Conservation (phyloP, 108 stramenopile species). For the Fragilaria crotonensis region DNA sequence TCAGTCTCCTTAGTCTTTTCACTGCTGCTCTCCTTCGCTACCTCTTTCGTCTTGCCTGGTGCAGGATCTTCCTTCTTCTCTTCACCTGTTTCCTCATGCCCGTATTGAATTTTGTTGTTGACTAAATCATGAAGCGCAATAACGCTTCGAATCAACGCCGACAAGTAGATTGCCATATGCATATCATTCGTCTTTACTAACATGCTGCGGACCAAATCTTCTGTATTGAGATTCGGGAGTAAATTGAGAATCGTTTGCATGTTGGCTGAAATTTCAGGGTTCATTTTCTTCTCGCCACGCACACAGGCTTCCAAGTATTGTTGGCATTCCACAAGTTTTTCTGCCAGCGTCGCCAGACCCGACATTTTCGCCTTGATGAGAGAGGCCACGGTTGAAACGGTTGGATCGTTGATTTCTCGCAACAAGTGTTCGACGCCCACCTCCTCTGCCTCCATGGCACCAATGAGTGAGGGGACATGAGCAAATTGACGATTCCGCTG, state of each 20-base stretch:
- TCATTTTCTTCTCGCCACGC: conserved; percentile 47
- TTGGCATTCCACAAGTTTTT: conserved; percentile 91
- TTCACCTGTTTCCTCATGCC: conserved; percentile 29
- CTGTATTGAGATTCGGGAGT: conserved; percentile 95
- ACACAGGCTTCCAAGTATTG: conserved; percentile 82
- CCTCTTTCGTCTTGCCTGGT: too few species aligned
- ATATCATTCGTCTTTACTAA: conserved; percentile 98
- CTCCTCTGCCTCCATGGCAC: conserved; percentile 96
- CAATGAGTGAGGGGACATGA: conserved; percentile 87
- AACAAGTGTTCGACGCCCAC: conserved; percentile 98
- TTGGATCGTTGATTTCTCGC: conserved; percentile 99
- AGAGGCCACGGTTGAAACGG: conserved; percentile 87
- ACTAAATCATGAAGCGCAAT: conserved; percentile 96
- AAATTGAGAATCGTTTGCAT: conserved; percentile 95
- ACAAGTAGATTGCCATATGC: conserved; percentile 90
- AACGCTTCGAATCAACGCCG: conserved; percentile 86
- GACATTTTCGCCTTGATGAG: conserved; percentile 94
- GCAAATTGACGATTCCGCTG: conserved; percentile 78
- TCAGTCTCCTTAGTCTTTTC: too few species aligned
- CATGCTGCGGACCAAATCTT: conserved; percentile 84
- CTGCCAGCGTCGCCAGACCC: conserved; percentile 81
- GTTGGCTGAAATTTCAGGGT: conserved; percentile 88
- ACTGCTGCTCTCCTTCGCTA: too few species aligned
- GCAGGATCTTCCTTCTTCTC: conserved; percentile 39
- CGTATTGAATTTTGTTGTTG: conserved; percentile 91